phyloP scores from a whole-genome alignment of 1,284 basidiomycete genomes.

The Cutaneotrichosporon arboriforme region DNA sequence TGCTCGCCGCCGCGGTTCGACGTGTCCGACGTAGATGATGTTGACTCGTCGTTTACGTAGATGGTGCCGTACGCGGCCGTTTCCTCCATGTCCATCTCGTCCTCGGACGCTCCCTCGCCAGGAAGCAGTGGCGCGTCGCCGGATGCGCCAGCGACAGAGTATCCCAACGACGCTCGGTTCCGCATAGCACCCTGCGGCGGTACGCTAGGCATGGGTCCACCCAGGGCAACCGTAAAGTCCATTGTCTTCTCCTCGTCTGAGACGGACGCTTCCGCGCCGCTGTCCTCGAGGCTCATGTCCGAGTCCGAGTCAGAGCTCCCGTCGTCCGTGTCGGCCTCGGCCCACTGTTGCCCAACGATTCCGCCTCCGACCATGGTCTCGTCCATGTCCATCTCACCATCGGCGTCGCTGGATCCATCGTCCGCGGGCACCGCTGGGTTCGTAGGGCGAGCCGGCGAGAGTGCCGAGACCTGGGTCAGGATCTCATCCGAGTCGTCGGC shows the following conservation, averaged over 20 bases:
- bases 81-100: slow-evolving; percentile 42
- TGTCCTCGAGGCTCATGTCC: slow-evolving; percentile 20
- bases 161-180: slow-evolving; percentile 41
- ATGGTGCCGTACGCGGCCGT: slow-evolving; percentile 43
- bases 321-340: slow-evolving; percentile 14
- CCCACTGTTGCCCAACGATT: slow-evolving; percentile 22
- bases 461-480: slow-evolving; percentile 2
- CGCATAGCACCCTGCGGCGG: slow-evolving; percentile 38
- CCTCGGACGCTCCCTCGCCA: slow-evolving; percentile 39
- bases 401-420: slow-evolving; percentile 22
- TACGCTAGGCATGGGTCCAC: slow-evolving; percentile 40
- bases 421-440: neutral
- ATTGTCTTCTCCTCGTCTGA: slow-evolving; percentile 47
- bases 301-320: slow-evolving; percentile 12
- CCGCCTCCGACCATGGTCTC: slow-evolving; percentile 42
- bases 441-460: slow-evolving; percentile 3
- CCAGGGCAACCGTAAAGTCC: slow-evolving; percentile 49
- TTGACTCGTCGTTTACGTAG: slow-evolving; percentile 30
- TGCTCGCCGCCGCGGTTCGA: slow-evolving; percentile 11
- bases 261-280: slow-evolving; percentile 14
- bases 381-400: slow-evolving; percentile 44
- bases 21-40: slow-evolving; percentile 7
- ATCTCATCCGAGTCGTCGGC: slow-evolving; percentile 18
- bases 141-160: slow-evolving; percentile 29
- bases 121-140: slow-evolving; percentile 19